A percentile compares a stretch with the other conserved stretches of the same genome.
phyloP scores from a whole-genome alignment of 345 rosid genomes.

The Citrus sp. region DNA sequence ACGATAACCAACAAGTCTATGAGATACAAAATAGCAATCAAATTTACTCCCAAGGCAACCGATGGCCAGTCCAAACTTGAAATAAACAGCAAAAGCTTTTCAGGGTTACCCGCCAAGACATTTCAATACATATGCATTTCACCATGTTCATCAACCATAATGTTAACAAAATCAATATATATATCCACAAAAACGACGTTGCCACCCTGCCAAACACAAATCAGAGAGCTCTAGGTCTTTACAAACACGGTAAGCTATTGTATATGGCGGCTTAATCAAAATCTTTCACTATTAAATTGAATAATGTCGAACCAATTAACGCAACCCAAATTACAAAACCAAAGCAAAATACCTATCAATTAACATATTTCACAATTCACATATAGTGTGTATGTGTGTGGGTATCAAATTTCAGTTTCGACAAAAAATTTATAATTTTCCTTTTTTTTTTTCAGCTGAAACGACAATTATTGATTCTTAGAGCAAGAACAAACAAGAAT shows the following conservation, averaged over 20 bases:
- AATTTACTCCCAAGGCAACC: neutral
- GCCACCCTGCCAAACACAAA: neutral
- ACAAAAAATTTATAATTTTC: neutral
- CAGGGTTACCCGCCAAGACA: neutral
- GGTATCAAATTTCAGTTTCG: neutral
- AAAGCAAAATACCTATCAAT: neutral
- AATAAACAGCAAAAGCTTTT: neutral
- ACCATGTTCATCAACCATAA: neutral
- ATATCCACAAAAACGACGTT: neutral
- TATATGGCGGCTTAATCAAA: neutral
- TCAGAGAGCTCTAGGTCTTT: neutral
- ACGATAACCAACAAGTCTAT: neutral
- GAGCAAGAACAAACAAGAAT: too few species aligned
- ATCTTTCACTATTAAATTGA: neutral
- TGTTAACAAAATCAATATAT: neutral
- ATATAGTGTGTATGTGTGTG: too few species aligned
- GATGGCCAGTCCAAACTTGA: neutral
- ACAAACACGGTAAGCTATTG: neutral
- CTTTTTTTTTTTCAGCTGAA: neutral
- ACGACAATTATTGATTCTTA: neutral
- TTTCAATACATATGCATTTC: neutral
- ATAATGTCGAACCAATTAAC: neutral
- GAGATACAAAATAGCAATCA: neutral
- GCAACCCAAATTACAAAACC: neutral
- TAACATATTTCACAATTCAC: neutral